Evolutionary conservation across 2,329 filamentous ascomycete species (phyloP).

Genomic region (Dothideomycetes sp.): DNA sequence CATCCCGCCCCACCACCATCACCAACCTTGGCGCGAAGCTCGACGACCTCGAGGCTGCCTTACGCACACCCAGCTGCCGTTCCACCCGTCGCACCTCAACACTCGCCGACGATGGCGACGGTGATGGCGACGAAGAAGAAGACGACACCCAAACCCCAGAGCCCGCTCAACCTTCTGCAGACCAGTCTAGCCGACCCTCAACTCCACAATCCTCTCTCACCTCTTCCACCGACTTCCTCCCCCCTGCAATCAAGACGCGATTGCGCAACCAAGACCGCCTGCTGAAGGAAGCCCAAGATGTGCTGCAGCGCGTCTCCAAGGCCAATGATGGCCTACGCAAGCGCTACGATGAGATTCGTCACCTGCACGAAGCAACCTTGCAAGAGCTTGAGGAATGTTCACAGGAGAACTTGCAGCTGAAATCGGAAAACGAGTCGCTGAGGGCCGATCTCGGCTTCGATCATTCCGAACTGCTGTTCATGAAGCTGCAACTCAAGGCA

Average conservation of each 20-base stretch:
- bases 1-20: slow-evolving; percentile 3
- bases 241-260: not conserved
- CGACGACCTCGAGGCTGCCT: slow-evolving; percentile 19
- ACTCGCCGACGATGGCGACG: not conserved
- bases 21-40: slow-evolving; percentile 15
- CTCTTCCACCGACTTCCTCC: not conserved
- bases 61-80: slow-evolving; percentile 14
- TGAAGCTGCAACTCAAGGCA: slow-evolving; percentile 27
- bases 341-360: slow-evolving; percentile 21
- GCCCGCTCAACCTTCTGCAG: not conserved
- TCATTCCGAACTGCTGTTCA: slow-evolving; percentile 26
- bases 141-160: slow-evolving; percentile 1
- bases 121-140: slow-evolving; percentile 2
- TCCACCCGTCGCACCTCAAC: too few species aligned
- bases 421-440: slow-evolving; percentile 26
- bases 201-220: not conserved
- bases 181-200: not conserved
- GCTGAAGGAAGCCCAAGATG: slow-evolving; percentile 18
- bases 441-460: slow-evolving; percentile 26
- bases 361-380: slow-evolving; percentile 19
- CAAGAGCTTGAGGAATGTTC: slow-evolving; percentile 20
- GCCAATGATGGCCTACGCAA: slow-evolving; percentile 20
- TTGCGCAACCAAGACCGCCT: slow-evolving; percentile 8
- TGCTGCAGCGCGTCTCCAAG: slow-evolving; percentile 18
- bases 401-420: slow-evolving; percentile 19